Evolutionary conservation across 257 asterid genomes (phyloP).

Genomic region (Solanum microdontum): DNA sequence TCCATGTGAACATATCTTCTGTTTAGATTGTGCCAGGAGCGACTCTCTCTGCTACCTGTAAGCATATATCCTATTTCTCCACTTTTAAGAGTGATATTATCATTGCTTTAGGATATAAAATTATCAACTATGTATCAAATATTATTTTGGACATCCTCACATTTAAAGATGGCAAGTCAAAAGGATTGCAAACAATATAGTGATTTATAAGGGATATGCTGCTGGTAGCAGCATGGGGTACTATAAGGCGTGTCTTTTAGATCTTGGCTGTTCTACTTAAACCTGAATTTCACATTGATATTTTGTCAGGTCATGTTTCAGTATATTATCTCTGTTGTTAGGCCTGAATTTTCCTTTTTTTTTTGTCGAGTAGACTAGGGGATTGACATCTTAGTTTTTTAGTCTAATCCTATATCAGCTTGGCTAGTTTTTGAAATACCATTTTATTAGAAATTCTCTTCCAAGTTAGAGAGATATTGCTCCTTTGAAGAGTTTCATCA

Average conservation of each 20-base stretch:
- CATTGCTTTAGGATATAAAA: neutral
- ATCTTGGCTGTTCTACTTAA: neutral
- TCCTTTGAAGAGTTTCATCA: neutral
- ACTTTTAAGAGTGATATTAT: neutral
- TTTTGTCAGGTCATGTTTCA: neutral
- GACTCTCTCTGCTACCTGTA: constrained; percentile 96
- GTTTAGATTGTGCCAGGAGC: constrained; percentile 92
- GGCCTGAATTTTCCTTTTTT: neutral
- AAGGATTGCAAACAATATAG: neutral
- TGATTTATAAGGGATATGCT: neutral
- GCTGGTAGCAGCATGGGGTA: neutral
- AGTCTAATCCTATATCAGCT: neutral
- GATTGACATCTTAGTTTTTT: neutral
- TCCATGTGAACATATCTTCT: constrained; percentile 94
- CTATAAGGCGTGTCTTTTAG: neutral
- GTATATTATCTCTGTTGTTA: neutral
- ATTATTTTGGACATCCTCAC: neutral
- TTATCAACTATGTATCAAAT: neutral
- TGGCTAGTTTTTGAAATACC: neutral
- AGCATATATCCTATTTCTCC: constrained; percentile 15
- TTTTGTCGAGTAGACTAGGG: neutral
- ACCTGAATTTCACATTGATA: neutral
- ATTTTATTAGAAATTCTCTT: neutral
- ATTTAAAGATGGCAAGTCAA: neutral
- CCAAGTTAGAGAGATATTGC: neutral